Conservation (phyloP, 1,139 yeast genomes). For the Kodamaea suecica region DNA sequence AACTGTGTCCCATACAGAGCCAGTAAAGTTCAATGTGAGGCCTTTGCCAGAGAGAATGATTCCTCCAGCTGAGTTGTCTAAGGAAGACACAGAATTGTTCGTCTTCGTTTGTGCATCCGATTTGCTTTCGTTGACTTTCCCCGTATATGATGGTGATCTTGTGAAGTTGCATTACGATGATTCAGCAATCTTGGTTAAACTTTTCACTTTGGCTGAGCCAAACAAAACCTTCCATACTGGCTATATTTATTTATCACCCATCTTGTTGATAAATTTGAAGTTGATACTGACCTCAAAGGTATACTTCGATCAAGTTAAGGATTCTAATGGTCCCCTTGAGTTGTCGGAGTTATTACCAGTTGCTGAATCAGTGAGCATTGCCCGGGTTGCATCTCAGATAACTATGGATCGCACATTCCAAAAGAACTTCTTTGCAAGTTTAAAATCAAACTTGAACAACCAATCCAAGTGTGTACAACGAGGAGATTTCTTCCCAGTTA, state of each 20-base stretch:
- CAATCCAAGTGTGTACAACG: slow-evolving; percentile 54
- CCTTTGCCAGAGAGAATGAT: slow-evolving; percentile 33
- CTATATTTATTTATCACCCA: slow-evolving; percentile 59
- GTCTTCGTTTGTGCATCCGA: slow-evolving; percentile 54
- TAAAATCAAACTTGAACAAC: slow-evolving; percentile 60
- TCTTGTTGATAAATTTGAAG: slow-evolving; percentile 53
- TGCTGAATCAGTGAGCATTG: slow-evolving; percentile 46
- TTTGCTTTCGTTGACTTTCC: slow-evolving; percentile 53
- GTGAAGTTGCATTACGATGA: slow-evolving; percentile 36
- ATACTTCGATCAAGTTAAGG: slow-evolving; percentile 18
- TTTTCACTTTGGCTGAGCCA: slow-evolving; percentile 67
- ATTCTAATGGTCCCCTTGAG: slow-evolving; percentile 2
- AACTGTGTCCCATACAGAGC: neutral
- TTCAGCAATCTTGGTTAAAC: slow-evolving; percentile 37
- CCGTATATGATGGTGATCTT: slow-evolving; percentile 66
- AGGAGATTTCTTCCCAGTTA: slow-evolving; percentile 72
- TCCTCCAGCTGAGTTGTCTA: slow-evolving; percentile 29
- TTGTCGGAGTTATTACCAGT: slow-evolving; percentile 19
- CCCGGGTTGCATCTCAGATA: slow-evolving; percentile 68
- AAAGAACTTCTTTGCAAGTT: slow-evolving; percentile 58
- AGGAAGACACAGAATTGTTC: slow-evolving; percentile 44
- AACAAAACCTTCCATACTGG: slow-evolving; percentile 38
- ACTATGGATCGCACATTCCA: slow-evolving; percentile 69
- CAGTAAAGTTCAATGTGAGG: slow-evolving; percentile 20
- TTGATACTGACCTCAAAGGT: slow-evolving; percentile 31